These are phyloP conservation scores for Vaccinium vitisidaea DNA, from an alignment of 148 eudicot species.

Conservation along the genomic window DNA sequence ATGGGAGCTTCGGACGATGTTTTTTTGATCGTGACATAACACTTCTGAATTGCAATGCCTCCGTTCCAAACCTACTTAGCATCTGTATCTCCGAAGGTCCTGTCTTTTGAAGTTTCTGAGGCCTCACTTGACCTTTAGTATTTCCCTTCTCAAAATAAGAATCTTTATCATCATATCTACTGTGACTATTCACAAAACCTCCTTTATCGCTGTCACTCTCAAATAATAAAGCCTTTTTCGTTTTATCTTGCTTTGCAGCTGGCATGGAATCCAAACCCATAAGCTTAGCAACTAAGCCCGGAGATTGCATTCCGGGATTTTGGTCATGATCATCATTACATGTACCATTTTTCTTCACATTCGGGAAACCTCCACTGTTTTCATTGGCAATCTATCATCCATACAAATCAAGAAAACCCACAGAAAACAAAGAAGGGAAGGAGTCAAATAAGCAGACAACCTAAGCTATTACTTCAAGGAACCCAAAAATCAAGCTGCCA, in stretches of 20 bases:
- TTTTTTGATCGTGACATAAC: slow-evolving; percentile 72
- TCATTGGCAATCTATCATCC: slow-evolving; percentile 69
- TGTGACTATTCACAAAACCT: slow-evolving; percentile 15
- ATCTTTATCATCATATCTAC: slow-evolving; percentile 27
- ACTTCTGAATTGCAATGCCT: slow-evolving; percentile 58
- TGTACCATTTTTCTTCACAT: slow-evolving; percentile 45
- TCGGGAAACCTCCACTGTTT: slow-evolving; percentile 67
- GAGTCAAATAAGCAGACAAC: neutral
- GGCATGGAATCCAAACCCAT: slow-evolving; percentile 98
- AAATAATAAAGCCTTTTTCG: slow-evolving; percentile 27
- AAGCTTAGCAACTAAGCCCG: slow-evolving; percentile 88
- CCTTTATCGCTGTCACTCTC: slow-evolving; percentile 20
- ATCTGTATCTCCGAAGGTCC: slow-evolving; percentile 54
- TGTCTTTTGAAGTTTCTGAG: slow-evolving; percentile 88
- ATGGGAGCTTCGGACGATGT: slow-evolving; percentile 52
- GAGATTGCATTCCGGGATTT: slow-evolving; percentile 53
- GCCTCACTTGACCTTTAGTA: slow-evolving; percentile 49
- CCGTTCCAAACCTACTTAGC: slow-evolving; percentile 70
- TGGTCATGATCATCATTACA: slow-evolving; percentile 26
- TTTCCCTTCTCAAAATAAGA: slow-evolving; percentile 40
- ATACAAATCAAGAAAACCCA: slow-evolving; percentile 15
- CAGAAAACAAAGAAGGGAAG: neutral
- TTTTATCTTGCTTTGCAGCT: slow-evolving; percentile 28
- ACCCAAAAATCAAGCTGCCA: slow-evolving; percentile 10
- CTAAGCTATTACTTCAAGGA: neutral